phyloP scores from a whole-genome alignment of 2,329 filamentous ascomycete genomes.

The Cucurbitaria berberidis region DNA sequence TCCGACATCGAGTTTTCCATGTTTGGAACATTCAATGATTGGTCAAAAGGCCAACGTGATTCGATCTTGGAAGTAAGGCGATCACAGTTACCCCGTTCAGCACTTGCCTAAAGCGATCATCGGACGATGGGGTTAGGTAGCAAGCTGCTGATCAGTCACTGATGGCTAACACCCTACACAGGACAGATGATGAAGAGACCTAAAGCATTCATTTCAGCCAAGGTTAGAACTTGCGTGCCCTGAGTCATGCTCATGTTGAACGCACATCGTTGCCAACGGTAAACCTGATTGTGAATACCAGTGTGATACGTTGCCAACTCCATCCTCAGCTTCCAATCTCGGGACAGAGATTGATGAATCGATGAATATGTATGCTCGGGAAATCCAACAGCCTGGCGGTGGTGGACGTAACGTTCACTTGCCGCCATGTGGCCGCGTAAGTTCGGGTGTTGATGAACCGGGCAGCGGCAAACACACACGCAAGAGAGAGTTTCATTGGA shows the following conservation, averaged over 20 bases:
- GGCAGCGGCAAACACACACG: not conserved
- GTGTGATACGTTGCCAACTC: not conserved
- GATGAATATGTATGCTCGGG: not conserved
- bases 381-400: not conserved
- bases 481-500: not conserved
- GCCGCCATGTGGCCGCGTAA: not conserved
- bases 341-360: not conserved
- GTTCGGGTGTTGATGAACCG: not conserved
- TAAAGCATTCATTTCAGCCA: slow-evolving; percentile 5
- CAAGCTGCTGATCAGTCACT: not conserved
- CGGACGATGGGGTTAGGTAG: not conserved
- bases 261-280: not conserved
- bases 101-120: not conserved
- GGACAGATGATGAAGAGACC: not conserved
- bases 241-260: not conserved
- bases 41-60: not conserved
- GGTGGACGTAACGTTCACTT: not conserved
- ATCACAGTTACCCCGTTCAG: not conserved
- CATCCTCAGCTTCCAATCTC: not conserved
- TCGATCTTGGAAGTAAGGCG: not conserved
- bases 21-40: not conserved
- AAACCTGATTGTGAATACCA: not conserved
- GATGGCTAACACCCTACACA: not conserved
- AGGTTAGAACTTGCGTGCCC: not conserved
- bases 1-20: not conserved